Evolutionary conservation across 1,284 basidiomycete genomes (phyloP), one percentile per base, ranked within the genome.

Genomic region (Gomphus bonarii): DNA sequence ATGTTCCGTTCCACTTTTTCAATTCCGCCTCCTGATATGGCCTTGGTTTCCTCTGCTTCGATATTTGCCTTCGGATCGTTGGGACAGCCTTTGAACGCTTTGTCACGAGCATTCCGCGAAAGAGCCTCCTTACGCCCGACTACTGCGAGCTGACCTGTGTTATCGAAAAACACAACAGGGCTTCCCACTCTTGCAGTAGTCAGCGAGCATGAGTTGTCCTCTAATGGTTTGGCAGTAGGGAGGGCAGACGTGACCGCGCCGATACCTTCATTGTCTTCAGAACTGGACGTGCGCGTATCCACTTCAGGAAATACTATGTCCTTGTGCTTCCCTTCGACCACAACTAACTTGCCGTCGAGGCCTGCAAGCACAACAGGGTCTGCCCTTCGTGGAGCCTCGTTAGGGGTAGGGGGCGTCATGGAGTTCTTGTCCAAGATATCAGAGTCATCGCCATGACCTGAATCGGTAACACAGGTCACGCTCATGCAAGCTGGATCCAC

Each of bases 401-500:
- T 48, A 31, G 47, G 47, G 6, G 28, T 48, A 22, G 47, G 47
- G 4, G 47, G 28, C 9, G 28, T 30, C 25, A 48, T 44, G 7
- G 42, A n/a, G 25, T 25, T 31, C 18, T 61, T 50, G 7, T 49
- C 59, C 36, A 46, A 30, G 22, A 20, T n/a, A 12, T 31, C 30
- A 16, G 18, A 14, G 42, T 38, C 33, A 9, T 48, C 35, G 9
- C 18, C 25, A 14, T 54, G 31, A 42, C n/a, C 33, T 28, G 47
- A 48, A 16, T 54, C 40, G 25, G 14, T 1, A n/a, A 14, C 52
- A 25, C 18, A 14, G 10, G 42, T 16, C 30, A 49, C 38, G 33
- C 54, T 40, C 53, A 55, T n/a, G 55, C 62, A 63, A 16, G 68
- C 63, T 46, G 80, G 77, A 64, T 83, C 77, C 42, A 76, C 61